Evolutionary conservation across 75 land plant species (phyloP), one percentile per base, ranked within the genome.

Genomic region (Selaginella moellendorffii): DNA sequence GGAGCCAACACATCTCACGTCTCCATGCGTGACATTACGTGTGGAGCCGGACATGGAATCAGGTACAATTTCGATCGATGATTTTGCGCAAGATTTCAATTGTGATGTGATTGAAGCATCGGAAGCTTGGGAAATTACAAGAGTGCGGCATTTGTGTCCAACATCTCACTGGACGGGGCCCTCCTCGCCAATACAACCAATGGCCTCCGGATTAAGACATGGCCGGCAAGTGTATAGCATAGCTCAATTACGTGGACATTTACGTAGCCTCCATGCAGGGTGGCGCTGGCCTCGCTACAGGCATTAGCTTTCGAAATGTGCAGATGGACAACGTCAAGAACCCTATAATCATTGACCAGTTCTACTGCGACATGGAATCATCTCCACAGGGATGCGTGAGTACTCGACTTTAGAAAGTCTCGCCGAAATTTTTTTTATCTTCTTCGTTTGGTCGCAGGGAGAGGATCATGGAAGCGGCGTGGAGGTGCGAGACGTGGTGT

Each of bases 291-390:
- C 8, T 8, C 24, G 59, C 59, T 8, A 2, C 24, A 21, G 24
- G n/a, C 19, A 56, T 56, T 8, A 8, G 17, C 21, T 56, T 56
- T 19, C 5, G n/a, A 5, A 56, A 56, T 24, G 59, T 56, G 59
- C 5, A 2, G 2, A 56, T 56, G 59, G 25, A 56, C 24, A 25
- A 56, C n/a, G 59, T 56, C 17, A 19, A 56, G 25, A 56, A 56
- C 24, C 59, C 59, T 19, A 56, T 56, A 2, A 56, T 56, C 59
- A 56, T 56, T 19, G 59, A 56, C 24, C 59, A 56, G 59, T 19
- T 2, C 21, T 56, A 56, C 19, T 56, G 59, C 19, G 51, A 46
- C 51, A 10, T 46, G 14, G 51, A 46, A 46, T n/a, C n/a, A n/a
- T n/a, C n/a, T n/a, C n/a, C n/a, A n/a, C n/a, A n/a, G n/a, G n/a